Evolutionary conservation across 768 basidiomycete species (phyloP), one percentile per base, ranked within the genome.

Genomic region (Termitomyces heimii): DNA sequence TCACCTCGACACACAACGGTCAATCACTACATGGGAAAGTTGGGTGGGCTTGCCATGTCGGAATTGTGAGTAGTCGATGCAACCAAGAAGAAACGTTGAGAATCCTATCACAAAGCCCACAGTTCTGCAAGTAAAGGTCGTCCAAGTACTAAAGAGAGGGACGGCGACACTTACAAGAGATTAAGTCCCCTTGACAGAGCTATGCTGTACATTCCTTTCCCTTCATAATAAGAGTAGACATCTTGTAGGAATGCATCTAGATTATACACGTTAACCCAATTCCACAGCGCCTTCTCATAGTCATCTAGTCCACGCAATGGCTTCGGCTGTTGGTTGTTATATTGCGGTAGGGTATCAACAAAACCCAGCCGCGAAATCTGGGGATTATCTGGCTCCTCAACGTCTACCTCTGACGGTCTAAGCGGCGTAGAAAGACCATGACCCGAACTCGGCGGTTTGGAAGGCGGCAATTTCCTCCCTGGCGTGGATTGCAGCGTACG

Each of bases 181-280:
- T 99, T 98, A n/a, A 99, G 79, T 20, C 92, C 88, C 45, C 91
- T 81, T 9, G 90, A 82, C 22, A 99, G 79, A 13, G 92, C 92
- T 64, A 99, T 99, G 64, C 92, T 94, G 68, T 89, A 98, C 35
- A 98, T 88, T 1, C 97, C 97, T 68, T 97, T 97, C 26, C 95
- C 94, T 67, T 92, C 89, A 68, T 99, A 99, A 70, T 98, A 99
- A 45, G 81, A 79, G 71, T 99, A 98, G 39, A 92, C 92, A 61
- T 98, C 94, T 71, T 96, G 92, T 29, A 99, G 73, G 71, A 95
- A 99, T 8, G 85, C 86, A 66, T 99, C 97, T 39, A 99, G 80
- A 68, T 99, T 98, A 68, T 94, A 93, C 13, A 98, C 94, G 68
- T 99, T 99, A 58, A 98, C 94, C 97, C 97, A 99, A 57, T 91